Percentiles rank a stretch among this genome's conserved stretches.
Evolutionary conservation across 352 stramenopile species (phyloP).

Genomic region (Phytophthora syringae): DNA sequence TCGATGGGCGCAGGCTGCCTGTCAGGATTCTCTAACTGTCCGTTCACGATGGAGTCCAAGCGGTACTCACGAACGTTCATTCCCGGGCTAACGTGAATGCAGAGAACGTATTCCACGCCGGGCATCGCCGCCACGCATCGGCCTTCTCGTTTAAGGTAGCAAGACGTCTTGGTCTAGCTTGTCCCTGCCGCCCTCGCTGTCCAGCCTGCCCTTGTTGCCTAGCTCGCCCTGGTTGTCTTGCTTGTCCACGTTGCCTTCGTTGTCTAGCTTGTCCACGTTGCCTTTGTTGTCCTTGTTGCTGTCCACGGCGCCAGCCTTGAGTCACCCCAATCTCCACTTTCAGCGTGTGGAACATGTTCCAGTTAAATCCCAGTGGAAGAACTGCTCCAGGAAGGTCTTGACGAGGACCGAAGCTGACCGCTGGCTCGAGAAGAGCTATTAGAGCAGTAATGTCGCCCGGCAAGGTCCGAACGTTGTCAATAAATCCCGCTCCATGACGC

Average conservation of each 20-base stretch:
- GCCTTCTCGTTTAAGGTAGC: background rate
- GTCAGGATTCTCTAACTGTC: background rate
- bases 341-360: too few species aligned
- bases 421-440: background rate
- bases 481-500: background rate
- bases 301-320: background rate
- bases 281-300: too few species aligned
- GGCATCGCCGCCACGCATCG: background rate
- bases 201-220: too few species aligned
- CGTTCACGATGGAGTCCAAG: constrained; percentile 7
- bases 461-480: background rate
- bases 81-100: background rate
- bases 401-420: constrained; percentile 3
- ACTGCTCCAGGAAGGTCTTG: background rate
- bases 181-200: too few species aligned
- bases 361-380: background rate
- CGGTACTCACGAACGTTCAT: background rate
- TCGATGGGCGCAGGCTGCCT: background rate
- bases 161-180: too few species aligned
- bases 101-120: constrained; percentile 3
- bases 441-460: background rate
- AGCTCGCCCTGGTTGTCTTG: too few species aligned
- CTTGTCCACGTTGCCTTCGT: too few species aligned
- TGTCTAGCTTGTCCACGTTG: too few species aligned
- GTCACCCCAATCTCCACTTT: background rate